Evolutionary conservation across 495 filamentous ascomycete genomes (phyloP), one percentile per base, ranked within the genome.

Genomic region (Penicillium taxi): DNA sequence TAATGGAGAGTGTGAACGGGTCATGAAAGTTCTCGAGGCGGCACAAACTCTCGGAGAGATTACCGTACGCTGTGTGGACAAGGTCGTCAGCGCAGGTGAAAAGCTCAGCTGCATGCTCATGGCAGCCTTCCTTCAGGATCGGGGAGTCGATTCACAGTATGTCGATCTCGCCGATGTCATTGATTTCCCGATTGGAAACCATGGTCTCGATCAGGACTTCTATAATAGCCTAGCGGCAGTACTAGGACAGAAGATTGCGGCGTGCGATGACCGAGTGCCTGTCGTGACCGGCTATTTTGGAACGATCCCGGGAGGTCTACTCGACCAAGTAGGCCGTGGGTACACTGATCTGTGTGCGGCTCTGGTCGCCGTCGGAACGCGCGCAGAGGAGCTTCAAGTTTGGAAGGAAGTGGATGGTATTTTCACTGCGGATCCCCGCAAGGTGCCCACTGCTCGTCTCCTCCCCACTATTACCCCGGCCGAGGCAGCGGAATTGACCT

Each of bases 341-440:
- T 94, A 94, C 52, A 91, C 86, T 0, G 87, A 95, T 61, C 73
- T 95, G 23, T 93, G 87, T 49, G 86, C 86, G 2, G 84, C 88
- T 23, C 60, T 94, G 9, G 75, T 81, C 18, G 86, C 87, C 0
- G 85, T 93, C 3, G 87, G 83, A 14, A 60, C 86, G 1, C 72
- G 73, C 37, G 84, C 85, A 3, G 68, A 79, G 21, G 87, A 95
- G 51, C 69, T 94, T 15, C 87, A 95, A 52, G 81, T 94, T 6
- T 90, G 86, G 85, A 94, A 94, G 62, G 86, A 94, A 50, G 86
- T 94, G 14, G 85, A 91, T 52, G 86, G 86, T 15, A 90, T 94
- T 40, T 93, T 89, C 59, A 91, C 84, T 0, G 84, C 84, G 14
- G 86, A 94, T 49, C 87, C 87, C 1, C 71, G 80, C 32, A 94